Evolutionary conservation across 2,329 filamentous ascomycete genomes (phyloP).

Genomic region (Zopfia rhizophila): DNA sequence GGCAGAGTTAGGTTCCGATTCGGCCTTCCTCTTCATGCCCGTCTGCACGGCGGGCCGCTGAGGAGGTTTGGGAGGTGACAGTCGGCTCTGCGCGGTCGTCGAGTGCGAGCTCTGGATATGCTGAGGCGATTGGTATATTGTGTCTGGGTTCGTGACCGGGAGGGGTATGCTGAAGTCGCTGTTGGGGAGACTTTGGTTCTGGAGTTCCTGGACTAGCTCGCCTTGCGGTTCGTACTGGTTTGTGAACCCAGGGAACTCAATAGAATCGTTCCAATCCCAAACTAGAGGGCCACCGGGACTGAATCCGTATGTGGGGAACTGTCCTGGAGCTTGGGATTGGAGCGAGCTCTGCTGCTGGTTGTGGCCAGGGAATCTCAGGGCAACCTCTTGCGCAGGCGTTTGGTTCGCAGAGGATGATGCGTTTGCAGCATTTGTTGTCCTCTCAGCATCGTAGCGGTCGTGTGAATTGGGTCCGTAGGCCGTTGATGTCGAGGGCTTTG

Average conservation of each 20-base stretch:
- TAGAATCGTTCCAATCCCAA: constrained; percentile 53
- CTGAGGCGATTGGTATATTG: constrained; percentile 33
- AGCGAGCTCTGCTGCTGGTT: constrained; percentile 28
- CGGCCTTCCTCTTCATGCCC: constrained; percentile 50
- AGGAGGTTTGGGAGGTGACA: constrained; percentile 37
- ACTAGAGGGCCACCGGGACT: constrained; percentile 35
- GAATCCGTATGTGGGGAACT: constrained; percentile 36
- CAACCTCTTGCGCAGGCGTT: constrained; percentile 26
- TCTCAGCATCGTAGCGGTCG: constrained; percentile 39
- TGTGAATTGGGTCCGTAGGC: constrained; percentile 28
- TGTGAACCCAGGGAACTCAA: constrained; percentile 46
- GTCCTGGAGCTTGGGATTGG: constrained; percentile 22
- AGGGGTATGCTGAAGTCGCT: constrained; percentile 54
- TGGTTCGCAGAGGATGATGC: constrained; percentile 29
- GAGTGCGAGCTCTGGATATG: constrained; percentile 23
- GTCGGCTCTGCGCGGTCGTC: constrained; percentile 29
- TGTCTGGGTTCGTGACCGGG: constrained; percentile 27
- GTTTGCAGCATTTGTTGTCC: constrained; percentile 30
- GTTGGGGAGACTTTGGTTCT: constrained; percentile 34
- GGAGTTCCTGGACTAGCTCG: constrained; percentile 53
- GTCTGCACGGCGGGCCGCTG: constrained; percentile 34
- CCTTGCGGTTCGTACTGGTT: constrained; percentile 58
- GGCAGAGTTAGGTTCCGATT: constrained; percentile 42
- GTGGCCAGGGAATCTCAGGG: constrained; percentile 32
- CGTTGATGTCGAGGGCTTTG: constrained; percentile 25